Evolutionary conservation across 1,284 basidiomycete genomes (phyloP).

Genomic region (Cystobasidiaceae sp.): DNA sequence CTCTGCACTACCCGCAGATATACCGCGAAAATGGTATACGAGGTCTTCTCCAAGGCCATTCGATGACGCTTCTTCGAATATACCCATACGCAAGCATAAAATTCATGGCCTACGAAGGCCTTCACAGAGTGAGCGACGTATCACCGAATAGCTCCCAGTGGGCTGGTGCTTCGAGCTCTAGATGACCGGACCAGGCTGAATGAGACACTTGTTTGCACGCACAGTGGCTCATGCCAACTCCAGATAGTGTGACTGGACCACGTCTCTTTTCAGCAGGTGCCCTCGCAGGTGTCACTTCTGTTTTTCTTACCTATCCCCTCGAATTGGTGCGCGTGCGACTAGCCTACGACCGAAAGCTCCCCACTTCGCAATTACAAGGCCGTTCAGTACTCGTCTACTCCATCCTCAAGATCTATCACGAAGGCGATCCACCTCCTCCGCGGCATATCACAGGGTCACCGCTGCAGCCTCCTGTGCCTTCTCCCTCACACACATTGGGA

Average conservation of each 20-base stretch:
- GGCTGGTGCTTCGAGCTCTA: too few species aligned
- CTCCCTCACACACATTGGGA: slow-evolving; percentile 26
- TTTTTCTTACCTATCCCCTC: slow-evolving; percentile 88
- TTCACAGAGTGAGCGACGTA: slow-evolving; percentile 61
- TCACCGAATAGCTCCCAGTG: too few species aligned
- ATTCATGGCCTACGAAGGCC: slow-evolving; percentile 93
- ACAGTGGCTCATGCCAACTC: slow-evolving; percentile 72
- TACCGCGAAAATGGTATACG: slow-evolving; percentile 65
- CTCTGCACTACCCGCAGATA: slow-evolving; percentile 57
- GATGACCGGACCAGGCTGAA: too few species aligned
- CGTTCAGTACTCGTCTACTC: slow-evolving; percentile 58
- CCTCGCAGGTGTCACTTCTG: slow-evolving; percentile 81
- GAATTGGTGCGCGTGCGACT: slow-evolving; percentile 92
- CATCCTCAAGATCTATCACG: slow-evolving; percentile 64
- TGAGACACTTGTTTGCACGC: too few species aligned
- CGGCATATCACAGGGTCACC: slow-evolving; percentile 7
- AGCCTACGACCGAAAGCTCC: slow-evolving; percentile 70
- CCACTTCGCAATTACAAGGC: slow-evolving; percentile 18
- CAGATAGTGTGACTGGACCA: slow-evolving; percentile 67
- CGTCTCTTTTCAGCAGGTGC: slow-evolving; percentile 86
- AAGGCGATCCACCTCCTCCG: slow-evolving; percentile 50
- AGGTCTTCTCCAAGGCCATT: slow-evolving; percentile 92
- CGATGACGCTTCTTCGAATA: slow-evolving; percentile 66
- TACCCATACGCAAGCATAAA: slow-evolving; percentile 98
- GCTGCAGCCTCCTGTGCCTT: slow-evolving; percentile 32